phyloP scores from a whole-genome alignment of 441 rosid genomes.

The Aquilaria agallochum region DNA sequence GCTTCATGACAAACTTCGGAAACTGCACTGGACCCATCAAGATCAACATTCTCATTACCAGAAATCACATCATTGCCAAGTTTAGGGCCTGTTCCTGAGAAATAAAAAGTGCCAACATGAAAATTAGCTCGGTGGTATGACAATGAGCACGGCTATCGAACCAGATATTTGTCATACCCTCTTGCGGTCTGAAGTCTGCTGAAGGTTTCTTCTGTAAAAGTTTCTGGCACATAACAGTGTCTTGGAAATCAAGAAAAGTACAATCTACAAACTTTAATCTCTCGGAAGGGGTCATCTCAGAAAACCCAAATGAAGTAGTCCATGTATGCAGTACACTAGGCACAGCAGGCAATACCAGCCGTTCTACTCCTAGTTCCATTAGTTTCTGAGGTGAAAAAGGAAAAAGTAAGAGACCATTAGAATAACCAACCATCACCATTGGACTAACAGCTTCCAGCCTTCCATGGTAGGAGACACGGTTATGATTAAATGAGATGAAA shows the following conservation, averaged over 20 bases:
- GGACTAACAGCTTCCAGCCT: too few species aligned
- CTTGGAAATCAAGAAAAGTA: constrained; percentile 70
- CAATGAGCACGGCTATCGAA: constrained; percentile 4
- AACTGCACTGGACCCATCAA: constrained; percentile 29
- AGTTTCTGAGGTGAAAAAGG: constrained; percentile 49
- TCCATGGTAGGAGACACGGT: too few species aligned
- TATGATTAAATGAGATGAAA: neutral
- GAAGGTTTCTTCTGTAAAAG: constrained; percentile 25
- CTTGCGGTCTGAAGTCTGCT: constrained; percentile 22
- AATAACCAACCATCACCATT: too few species aligned
- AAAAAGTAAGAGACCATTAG: constrained; percentile 3
- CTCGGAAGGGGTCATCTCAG: constrained; percentile 45
- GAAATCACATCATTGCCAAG: constrained; percentile 19
- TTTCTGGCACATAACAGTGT: constrained; percentile 71
- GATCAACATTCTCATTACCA: constrained; percentile 22
- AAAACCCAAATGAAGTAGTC: constrained; percentile 77
- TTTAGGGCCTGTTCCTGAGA: constrained; percentile 32
- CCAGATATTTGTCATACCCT: constrained; percentile 24
- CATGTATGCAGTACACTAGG: constrained; percentile 61
- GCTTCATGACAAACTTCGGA: constrained; percentile 34
- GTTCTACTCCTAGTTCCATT: constrained; percentile 64
- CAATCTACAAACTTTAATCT: constrained; percentile 43
- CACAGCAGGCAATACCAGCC: constrained; percentile 78
- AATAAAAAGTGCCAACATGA: neutral
- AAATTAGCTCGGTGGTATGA: neutral